Evolutionary conservation across 2,329 filamentous ascomycete genomes (phyloP), one percentile per base, ranked within the genome.

Genomic region (Fusarium praegraminearum): DNA sequence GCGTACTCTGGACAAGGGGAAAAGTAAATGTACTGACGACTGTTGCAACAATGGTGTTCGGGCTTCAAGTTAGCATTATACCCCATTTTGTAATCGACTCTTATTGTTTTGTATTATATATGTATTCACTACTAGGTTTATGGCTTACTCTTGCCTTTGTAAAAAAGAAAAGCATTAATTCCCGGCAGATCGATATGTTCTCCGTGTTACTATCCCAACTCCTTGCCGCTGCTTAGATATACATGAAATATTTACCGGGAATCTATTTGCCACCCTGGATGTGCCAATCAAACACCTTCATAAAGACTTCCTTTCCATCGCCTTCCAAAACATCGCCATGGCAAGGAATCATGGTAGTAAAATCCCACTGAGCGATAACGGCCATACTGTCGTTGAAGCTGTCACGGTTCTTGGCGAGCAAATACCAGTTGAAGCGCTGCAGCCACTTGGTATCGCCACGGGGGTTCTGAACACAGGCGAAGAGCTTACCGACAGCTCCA

Each of bases 271-370:
- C 71, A 2, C 74, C 78, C n/a, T 76, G 82, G 76, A 97, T 78
- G 82, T 97, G 92, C 94, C 94, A 98, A 74, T 87, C 86, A 80
- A 97, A 93, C 15, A 97, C 85, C 78, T 92, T 93, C 74, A 86
- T 83, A 71, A 95, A 97, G 18, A 92, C 83, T 13, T 86, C 86
- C 84, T 97, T 97, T 12, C 87, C 94, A 67, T 83, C 79, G 3
- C 82, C 84, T 78, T 96, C 91, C 70, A 98, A 89, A 18, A 92
- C 90, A 81, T 99, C 96, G 11, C 96, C 96, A 80, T 99, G 96
- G 78, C 95, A 98, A 1, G 95, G 94, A 63, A 99, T 90, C 52
- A 98, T 85, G 40, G 90, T 90, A 69, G 91, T 88, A 77, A 98
- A 97, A 62, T 95, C 91, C 95, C 95, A 99, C 57, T 80, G 78